Conservation (phyloP, 345 rosid species). For the Linum trigynum region DNA sequence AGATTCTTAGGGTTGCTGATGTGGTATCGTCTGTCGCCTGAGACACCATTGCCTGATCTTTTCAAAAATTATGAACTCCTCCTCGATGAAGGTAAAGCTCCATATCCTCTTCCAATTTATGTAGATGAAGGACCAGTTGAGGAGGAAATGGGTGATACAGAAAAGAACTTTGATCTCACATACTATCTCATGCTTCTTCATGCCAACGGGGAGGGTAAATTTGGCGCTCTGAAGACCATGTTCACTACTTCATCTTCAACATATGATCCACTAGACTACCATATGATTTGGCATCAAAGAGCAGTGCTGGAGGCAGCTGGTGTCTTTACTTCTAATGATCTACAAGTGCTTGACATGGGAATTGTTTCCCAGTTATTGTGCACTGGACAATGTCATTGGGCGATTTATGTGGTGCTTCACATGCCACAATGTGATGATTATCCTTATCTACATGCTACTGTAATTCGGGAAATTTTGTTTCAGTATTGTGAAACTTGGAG, state of each 20-base stretch:
- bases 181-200: conserved; percentile 96
- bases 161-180: conserved; percentile 60
- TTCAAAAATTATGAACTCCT: conserved; percentile 66
- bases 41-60: conserved; percentile 49
- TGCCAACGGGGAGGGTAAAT: conserved; percentile 50
- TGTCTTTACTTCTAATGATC: conserved; percentile 66
- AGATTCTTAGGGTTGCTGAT: conserved; percentile 87
- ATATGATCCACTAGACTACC: conserved; percentile 90
- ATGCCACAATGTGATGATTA: conserved; percentile 59
- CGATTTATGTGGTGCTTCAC: conserved; percentile 86
- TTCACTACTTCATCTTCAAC: conserved; percentile 84
- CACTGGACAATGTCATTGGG: conserved; percentile 84
- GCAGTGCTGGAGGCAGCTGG: conserved; percentile 73
- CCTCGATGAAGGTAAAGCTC: conserved; percentile 63
- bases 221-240: conserved; percentile 63
- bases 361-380: conserved; percentile 76
- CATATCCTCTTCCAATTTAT: conserved; percentile 70
- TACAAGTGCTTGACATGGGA: conserved; percentile 89
- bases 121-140: conserved; percentile 74
- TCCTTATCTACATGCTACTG: conserved; percentile 65
- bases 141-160: conserved; percentile 26
- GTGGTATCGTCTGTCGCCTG: conserved; percentile 81
- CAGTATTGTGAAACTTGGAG: conserved; percentile 88
- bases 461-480: conserved; percentile 79
- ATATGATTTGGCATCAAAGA: conserved; percentile 97